These are phyloP conservation scores for Pythium volutum DNA, from an alignment of 352 stramenopile species.

Conservation along the genomic window DNA sequence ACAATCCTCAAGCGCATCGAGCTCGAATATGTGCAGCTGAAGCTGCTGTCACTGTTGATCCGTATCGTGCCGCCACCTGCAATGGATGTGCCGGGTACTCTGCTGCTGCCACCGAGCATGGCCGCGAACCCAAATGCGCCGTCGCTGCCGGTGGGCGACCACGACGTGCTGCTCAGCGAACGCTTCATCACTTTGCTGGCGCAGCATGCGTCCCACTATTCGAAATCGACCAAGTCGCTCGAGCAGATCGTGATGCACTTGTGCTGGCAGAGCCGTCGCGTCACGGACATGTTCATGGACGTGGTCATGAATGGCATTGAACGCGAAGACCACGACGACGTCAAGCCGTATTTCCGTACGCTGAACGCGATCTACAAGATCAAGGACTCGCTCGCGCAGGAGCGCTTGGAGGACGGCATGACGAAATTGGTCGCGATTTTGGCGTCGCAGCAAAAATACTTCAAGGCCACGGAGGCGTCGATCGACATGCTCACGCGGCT, in stretches of 20 bases:
- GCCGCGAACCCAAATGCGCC: conserved; percentile 56
- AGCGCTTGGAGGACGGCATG: conserved; percentile 67
- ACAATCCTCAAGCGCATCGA: conserved; percentile 82
- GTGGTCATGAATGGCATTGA: conserved; percentile 76
- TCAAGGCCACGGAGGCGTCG: conserved; percentile 82
- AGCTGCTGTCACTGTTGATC: conserved; percentile 70
- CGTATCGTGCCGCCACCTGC: conserved; percentile 64
- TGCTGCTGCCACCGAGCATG: conserved; percentile 51
- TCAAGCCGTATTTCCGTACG: conserved; percentile 89
- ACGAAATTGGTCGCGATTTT: conserved; percentile 74
- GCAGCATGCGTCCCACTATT: conserved; percentile 70
- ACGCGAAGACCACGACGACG: conserved; percentile 75
- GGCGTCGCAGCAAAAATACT: conserved; percentile 82
- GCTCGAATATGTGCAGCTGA: conserved; percentile 62
- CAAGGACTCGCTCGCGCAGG: conserved; percentile 55
- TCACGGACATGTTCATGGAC: conserved; percentile 57
- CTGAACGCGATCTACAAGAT: conserved; percentile 79
- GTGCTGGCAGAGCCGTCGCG: conserved; percentile 69
- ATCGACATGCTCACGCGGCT: conserved; percentile 85
- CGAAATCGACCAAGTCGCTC: conserved; percentile 74
- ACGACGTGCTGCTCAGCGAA: conserved; percentile 68
- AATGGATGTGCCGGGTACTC: conserved; percentile 49
- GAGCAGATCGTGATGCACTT: conserved; percentile 77
- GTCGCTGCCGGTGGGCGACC: conserved; percentile 51
- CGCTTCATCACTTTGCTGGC: conserved; percentile 75